A percentile compares a stretch with the other conserved stretches of the same genome.
Evolutionary conservation across 306 rosid genomes (phyloP).

Genomic region (Quercus berberidifolia): DNA sequence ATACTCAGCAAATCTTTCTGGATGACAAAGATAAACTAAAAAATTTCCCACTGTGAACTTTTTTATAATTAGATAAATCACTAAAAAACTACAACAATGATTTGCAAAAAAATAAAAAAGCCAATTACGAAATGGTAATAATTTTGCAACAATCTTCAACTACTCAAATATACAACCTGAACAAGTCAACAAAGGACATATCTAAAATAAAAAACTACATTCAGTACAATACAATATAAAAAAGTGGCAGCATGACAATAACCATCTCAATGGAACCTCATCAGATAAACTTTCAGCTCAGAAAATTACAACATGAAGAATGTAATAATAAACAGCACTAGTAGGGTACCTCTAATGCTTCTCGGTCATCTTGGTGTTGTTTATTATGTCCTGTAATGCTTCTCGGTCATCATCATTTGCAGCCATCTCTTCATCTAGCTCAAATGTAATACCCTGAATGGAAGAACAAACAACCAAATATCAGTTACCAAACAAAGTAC

Average conservation of each 20-base stretch:
- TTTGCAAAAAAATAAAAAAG: too few relatives aligned
- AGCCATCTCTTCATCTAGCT: constrained; percentile 72
- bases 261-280: background rate
- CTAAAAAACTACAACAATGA: too few relatives aligned
- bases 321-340: too few relatives aligned
- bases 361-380: constrained; percentile 42
- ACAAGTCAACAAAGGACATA: too few relatives aligned
- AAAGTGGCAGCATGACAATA: background rate
- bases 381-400: constrained; percentile 70
- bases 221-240: too few relatives aligned
- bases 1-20: constrained; percentile 32
- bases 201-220: too few relatives aligned
- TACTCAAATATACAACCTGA: too few relatives aligned
- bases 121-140: too few relatives aligned
- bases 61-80: too few relatives aligned
- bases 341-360: too few relatives aligned
- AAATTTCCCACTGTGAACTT: too few relatives aligned
- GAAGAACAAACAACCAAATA: background rate
- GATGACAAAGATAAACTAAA: background rate
- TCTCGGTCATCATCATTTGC: constrained; percentile 73
- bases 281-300: background rate
- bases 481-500: background rate
- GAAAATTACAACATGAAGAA: background rate
- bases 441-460: constrained; percentile 66
- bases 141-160: too few relatives aligned